phyloP scores from a whole-genome alignment of 2,329 filamentous ascomycete genomes.

The Alternaria brassicicola region DNA sequence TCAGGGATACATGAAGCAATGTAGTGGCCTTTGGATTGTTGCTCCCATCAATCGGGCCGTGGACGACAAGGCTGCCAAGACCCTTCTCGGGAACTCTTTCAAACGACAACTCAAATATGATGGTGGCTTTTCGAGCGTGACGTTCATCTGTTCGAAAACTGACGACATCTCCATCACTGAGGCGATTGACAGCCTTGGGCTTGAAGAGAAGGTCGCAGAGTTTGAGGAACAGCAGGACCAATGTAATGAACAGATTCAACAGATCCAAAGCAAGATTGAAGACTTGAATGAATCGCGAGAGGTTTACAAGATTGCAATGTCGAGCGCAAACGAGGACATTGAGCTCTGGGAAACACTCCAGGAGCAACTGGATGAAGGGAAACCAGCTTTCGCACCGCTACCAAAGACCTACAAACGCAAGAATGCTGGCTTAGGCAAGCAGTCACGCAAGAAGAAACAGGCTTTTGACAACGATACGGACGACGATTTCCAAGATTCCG shows the following conservation, averaged over 20 bases:
- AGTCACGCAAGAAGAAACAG: slow-evolving; percentile 1
- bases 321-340: slow-evolving; percentile 51
- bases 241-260: slow-evolving; percentile 23
- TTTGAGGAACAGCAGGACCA: slow-evolving; percentile 33
- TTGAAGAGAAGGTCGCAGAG: slow-evolving; percentile 41
- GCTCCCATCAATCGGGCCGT: slow-evolving; percentile 66
- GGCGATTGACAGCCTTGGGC: slow-evolving; percentile 48
- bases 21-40: slow-evolving; percentile 66
- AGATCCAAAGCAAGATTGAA: slow-evolving; percentile 26
- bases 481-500: slow-evolving; percentile 15
- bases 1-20: slow-evolving; percentile 65
- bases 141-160: slow-evolving; percentile 68
- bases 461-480: not conserved
- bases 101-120: slow-evolving; percentile 66
- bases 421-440: slow-evolving; percentile 9
- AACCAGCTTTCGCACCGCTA: slow-evolving; percentile 51
- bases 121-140: slow-evolving; percentile 59
- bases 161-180: slow-evolving; percentile 64
- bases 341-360: slow-evolving; percentile 55
- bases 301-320: slow-evolving; percentile 42
- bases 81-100: slow-evolving; percentile 62
- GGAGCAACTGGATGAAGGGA: slow-evolving; percentile 49
- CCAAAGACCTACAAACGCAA: slow-evolving; percentile 52
- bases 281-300: slow-evolving; percentile 44
- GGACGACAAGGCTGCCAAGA: slow-evolving; percentile 64